phyloP scores from a whole-genome alignment of 2,329 filamentous ascomycete species.

The Alternaria panax region DNA sequence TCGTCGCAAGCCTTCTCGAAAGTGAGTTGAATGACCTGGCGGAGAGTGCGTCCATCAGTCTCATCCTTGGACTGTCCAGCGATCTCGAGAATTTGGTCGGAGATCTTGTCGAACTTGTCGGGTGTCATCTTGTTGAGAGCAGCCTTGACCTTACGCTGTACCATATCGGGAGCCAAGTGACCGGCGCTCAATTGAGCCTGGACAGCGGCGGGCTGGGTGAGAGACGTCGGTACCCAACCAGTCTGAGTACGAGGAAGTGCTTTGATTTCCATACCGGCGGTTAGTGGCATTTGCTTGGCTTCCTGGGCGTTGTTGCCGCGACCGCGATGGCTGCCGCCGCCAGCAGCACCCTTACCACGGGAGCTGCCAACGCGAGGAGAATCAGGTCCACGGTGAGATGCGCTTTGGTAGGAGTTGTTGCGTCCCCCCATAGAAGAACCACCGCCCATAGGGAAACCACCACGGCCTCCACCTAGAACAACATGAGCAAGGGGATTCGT shows the following conservation, averaged over 20 bases:
- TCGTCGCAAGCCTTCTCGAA: constrained; percentile 99
- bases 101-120: constrained; percentile 96
- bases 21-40: constrained; percentile 97
- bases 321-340: constrained; percentile 65
- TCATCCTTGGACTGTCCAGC: constrained; percentile 96
- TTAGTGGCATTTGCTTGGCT: constrained; percentile 91
- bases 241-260: constrained; percentile 73
- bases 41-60: constrained; percentile 88
- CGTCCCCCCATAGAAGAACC: constrained; percentile 71
- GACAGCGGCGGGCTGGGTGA: constrained; percentile 42
- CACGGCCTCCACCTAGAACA: constrained; percentile 60
- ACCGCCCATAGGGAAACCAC: constrained; percentile 63
- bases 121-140: constrained; percentile 99
- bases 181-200: constrained; percentile 40
- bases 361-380: constrained; percentile 75
- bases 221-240: constrained; percentile 85
- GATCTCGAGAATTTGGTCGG: constrained; percentile 90
- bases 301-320: constrained; percentile 62
- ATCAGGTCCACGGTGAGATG: constrained; percentile 68
- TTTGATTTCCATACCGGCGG: constrained; percentile 80
- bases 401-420: constrained; percentile 64
- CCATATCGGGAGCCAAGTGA: constrained; percentile 85
- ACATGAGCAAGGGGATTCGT: constrained; percentile 67
- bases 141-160: constrained; percentile 98
- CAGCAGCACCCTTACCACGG: constrained; percentile 58